phyloP scores from a whole-genome alignment of 345 rosid genomes.

The Melaleuca quinquenervia region DNA sequence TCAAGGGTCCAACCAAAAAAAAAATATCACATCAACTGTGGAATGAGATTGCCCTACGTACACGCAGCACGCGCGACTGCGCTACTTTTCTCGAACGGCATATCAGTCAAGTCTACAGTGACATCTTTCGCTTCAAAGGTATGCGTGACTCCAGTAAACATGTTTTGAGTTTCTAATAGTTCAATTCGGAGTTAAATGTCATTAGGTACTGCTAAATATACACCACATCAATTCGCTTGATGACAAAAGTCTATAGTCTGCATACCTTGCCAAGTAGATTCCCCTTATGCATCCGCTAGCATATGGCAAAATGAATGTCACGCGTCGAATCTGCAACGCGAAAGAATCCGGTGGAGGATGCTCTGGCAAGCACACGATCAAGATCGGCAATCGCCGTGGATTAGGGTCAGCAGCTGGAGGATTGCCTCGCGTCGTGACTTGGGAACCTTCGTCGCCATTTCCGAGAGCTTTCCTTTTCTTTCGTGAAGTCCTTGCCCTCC shows the following conservation, averaged over 20 bases:
- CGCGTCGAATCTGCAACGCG: no score
- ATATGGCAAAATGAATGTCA: neutral
- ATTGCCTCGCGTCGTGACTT: fast-evolving
- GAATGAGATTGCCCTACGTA: no score
- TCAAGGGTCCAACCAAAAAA: no score
- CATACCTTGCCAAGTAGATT: neutral
- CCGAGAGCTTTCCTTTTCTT: neutral
- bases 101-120: neutral
- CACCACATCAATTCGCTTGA: neutral
- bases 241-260: fast-evolving
- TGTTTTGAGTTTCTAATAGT: neutral
- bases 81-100: neutral
- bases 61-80: neutral
- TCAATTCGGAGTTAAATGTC: neutral
- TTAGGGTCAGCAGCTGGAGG: neutral
- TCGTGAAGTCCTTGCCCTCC: no score
- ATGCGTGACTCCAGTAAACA: neutral
- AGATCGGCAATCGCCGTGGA: neutral
- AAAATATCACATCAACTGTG: neutral
- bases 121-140: neutral
- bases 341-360: no score
- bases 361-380: no score
- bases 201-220: neutral
- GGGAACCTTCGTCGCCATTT: neutral
- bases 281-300: fast-evolving